A percentile compares a stretch with the other conserved stretches of the same genome.
phyloP scores from a whole-genome alignment of 306 rosid genomes.

The Amphicarpaea edgeworthii region DNA sequence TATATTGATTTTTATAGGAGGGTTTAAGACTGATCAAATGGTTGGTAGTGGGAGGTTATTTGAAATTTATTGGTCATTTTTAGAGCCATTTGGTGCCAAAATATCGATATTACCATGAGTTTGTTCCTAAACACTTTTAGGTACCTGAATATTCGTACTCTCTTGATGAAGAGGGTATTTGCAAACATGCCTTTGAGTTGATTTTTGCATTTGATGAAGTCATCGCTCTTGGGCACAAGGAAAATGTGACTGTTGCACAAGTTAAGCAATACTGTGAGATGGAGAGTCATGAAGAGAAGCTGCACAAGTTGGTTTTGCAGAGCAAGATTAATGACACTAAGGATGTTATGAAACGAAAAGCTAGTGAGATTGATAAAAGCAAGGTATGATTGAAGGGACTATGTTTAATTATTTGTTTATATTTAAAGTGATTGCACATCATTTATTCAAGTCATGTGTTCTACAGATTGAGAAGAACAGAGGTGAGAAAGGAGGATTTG shows the following conservation, averaged over 20 bases:
- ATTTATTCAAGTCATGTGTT: slow-evolving; percentile 28
- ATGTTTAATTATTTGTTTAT: slow-evolving; percentile 2
- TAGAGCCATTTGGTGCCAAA: slow-evolving; percentile 9
- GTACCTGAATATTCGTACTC: slow-evolving; percentile 92
- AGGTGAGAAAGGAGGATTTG: slow-evolving; percentile 88
- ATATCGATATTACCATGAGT: background rate
- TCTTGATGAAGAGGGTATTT: slow-evolving; percentile 93
- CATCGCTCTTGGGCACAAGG: slow-evolving; percentile 95
- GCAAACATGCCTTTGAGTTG: slow-evolving; percentile 88
- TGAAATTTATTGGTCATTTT: slow-evolving; percentile 11
- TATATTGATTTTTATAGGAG: slow-evolving; percentile 24
- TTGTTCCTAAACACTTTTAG: slow-evolving; percentile 69
- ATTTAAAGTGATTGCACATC: background rate
- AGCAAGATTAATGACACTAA: slow-evolving; percentile 96
- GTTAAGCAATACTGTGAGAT: slow-evolving; percentile 94
- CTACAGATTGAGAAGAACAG: slow-evolving; percentile 90
- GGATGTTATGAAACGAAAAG: slow-evolving; percentile 97
- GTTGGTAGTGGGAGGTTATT: slow-evolving; percentile 27
- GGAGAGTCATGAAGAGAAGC: slow-evolving; percentile 98
- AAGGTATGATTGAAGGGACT: slow-evolving; percentile 65
- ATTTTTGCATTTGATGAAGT: slow-evolving; percentile 97
- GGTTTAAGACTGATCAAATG: slow-evolving; percentile 27
- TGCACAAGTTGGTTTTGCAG: slow-evolving; percentile 91
- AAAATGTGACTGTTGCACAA: slow-evolving; percentile 83
- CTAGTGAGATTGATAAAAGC: slow-evolving; percentile 99